A percentile compares a stretch with the other conserved stretches of the same genome.
phyloP scores from a whole-genome alignment of 2,329 filamentous ascomycete species.

The Sarocladium strictum region DNA sequence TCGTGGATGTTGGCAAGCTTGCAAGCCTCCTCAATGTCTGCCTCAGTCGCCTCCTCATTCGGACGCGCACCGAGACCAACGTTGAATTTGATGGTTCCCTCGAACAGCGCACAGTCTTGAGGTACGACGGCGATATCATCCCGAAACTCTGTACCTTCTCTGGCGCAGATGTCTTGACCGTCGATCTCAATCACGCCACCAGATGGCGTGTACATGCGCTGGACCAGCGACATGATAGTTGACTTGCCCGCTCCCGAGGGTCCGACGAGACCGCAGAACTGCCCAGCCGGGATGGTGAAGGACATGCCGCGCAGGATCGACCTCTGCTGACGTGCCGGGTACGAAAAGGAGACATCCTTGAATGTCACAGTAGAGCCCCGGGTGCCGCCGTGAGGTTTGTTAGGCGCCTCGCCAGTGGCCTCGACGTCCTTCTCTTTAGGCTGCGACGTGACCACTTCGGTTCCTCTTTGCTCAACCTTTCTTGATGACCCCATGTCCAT shows the following conservation, averaged over 20 bases:
- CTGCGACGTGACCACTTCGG: conserved; percentile 14
- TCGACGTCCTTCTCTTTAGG: conserved; percentile 31
- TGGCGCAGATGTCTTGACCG: conserved; percentile 26
- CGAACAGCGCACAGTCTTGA: conserved; percentile 64
- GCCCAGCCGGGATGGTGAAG: conserved; percentile 34
- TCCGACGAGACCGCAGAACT: conserved; percentile 50
- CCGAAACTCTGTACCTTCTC: conserved; percentile 46
- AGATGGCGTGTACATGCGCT: conserved; percentile 38
- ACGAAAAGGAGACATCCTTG: conserved; percentile 43
- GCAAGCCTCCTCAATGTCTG: conserved; percentile 38
- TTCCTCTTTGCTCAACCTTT: conserved; percentile 11
- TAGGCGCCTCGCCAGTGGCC: conserved; percentile 23
- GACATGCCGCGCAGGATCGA: conserved; percentile 26
- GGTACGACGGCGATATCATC: conserved; percentile 48
- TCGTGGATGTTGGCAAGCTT: conserved; percentile 44
- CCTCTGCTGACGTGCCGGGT: conserved; percentile 32
- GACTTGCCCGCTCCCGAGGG: conserved; percentile 54
- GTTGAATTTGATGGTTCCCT: conserved; percentile 75
- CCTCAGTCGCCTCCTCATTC: neutral
- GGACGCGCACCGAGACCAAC: conserved; percentile 50
- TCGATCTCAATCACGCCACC: conserved; percentile 42
- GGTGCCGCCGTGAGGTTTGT: conserved; percentile 15
- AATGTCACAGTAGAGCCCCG: conserved; percentile 39
- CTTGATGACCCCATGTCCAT: conserved; percentile 20
- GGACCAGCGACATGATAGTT: conserved; percentile 49